Evolutionary conservation across 768 basidiomycete species (phyloP).

Genomic region (Antrodiella citrinella): DNA sequence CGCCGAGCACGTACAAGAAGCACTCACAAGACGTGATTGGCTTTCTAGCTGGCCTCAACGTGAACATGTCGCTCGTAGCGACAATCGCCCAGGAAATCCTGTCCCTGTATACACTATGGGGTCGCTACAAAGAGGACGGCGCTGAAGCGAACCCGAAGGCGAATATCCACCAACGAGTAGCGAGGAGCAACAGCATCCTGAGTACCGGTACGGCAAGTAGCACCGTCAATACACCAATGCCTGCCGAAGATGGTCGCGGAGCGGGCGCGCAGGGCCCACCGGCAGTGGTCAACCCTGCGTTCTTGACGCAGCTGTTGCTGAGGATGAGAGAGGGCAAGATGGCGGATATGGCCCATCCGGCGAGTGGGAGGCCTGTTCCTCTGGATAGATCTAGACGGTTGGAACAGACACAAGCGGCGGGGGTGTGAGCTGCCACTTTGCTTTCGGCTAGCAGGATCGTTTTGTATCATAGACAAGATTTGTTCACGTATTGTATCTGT

Average conservation of each 20-base stretch:
- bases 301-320: constrained; percentile 47
- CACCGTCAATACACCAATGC: constrained; percentile 21
- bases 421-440: constrained; percentile 3
- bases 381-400: constrained; percentile 72
- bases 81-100: constrained; percentile 89
- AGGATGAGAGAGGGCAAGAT: constrained; percentile 62
- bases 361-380: constrained; percentile 41
- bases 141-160: constrained; percentile 9
- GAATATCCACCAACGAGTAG: constrained; percentile 14
- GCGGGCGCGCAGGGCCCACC: constrained; percentile 8
- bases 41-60: constrained; percentile 82
- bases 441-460: no score
- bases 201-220: constrained; percentile 20
- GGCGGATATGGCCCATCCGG: constrained; percentile 45
- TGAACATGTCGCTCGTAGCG: constrained; percentile 74
- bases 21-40: constrained; percentile 56
- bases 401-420: constrained; percentile 55
- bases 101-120: constrained; percentile 84
- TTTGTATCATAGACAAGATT: no score
- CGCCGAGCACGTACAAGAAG: constrained; percentile 30
- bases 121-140: constrained; percentile 64
- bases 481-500: no score
- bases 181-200: constrained; percentile 19
- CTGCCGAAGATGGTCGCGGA: constrained; percentile 8
- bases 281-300: constrained; percentile 44